Percentiles rank a stretch among this genome's conserved stretches.
Conservation (phyloP, 2,329 filamentous ascomycete species). For the Neofusicoccum kwambonambiense region DNA sequence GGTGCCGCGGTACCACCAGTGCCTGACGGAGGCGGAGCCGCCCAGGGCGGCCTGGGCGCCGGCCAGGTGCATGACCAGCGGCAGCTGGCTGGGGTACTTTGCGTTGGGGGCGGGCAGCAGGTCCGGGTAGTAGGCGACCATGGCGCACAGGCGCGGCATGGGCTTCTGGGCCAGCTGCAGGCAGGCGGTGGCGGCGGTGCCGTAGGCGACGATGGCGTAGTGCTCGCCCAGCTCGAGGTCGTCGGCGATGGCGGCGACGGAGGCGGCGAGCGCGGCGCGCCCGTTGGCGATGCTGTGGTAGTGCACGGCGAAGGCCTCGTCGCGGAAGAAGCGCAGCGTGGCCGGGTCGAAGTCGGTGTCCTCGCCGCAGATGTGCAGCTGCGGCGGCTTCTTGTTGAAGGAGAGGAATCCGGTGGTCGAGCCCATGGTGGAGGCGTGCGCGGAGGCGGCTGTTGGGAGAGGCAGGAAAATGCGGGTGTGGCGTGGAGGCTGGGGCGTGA, state of each 20-base stretch:
- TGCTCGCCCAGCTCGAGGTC: constrained; percentile 39
- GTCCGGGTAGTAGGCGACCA: constrained; percentile 46
- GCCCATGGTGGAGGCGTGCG: background rate
- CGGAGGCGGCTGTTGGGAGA: background rate
- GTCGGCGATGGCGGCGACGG: constrained; percentile 38
- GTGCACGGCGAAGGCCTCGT: constrained; percentile 38
- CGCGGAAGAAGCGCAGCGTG: constrained; percentile 25
- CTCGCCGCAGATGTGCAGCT: constrained; percentile 41
- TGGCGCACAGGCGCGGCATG: constrained; percentile 38
- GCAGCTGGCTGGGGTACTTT: constrained; percentile 38
- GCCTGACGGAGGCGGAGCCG: constrained; percentile 35
- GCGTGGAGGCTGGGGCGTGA: too few species aligned
- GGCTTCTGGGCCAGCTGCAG: constrained; percentile 44
- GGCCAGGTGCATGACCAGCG: constrained; percentile 43
- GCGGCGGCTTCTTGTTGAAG: constrained; percentile 38
- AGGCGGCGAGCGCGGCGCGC: constrained; percentile 29
- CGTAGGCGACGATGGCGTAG: constrained; percentile 40
- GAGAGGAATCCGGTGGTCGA: constrained; percentile 31
- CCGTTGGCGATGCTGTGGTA: constrained; percentile 35
- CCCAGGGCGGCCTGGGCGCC: constrained; percentile 33
- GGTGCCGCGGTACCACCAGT: constrained; percentile 40
- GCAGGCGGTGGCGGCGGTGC: constrained; percentile 40
- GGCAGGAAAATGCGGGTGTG: too few species aligned
- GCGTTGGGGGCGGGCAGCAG: constrained; percentile 35
- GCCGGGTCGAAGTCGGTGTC: constrained; percentile 38